These are phyloP conservation scores for Geranium rotundifolium DNA, from an alignment of 345 rosid genomes.

Conservation along the genomic window DNA sequence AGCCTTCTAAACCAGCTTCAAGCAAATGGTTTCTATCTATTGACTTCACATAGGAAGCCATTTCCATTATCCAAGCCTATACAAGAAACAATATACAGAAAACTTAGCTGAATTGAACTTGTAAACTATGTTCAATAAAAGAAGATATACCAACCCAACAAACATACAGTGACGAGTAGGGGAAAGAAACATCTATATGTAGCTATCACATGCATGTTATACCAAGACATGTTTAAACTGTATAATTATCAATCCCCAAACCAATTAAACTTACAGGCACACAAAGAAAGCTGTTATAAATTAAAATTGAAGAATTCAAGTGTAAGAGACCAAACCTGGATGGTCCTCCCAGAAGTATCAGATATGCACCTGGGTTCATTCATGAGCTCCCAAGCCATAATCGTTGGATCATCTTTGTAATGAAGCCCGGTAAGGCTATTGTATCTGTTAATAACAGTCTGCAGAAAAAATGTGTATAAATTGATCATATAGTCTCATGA, in stretches of 20 bases:
- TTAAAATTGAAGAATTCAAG: too few relatives aligned
- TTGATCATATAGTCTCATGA: too few relatives aligned
- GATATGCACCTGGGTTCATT: constrained; percentile 91
- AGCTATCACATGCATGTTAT: background rate
- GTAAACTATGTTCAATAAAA: too few relatives aligned
- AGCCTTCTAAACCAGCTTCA: constrained; percentile 83
- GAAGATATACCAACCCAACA: too few relatives aligned
- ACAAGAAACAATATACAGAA: constrained; percentile 4
- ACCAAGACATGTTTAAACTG: too few relatives aligned
- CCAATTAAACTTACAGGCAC: too few relatives aligned
- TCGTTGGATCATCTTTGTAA: constrained; percentile 86
- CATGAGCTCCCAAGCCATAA: constrained; percentile 99
- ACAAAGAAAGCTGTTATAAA: too few relatives aligned
- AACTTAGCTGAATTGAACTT: background rate
- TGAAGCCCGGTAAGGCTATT: constrained; percentile 60
- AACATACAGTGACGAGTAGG: too few relatives aligned
- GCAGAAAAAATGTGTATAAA: constrained; percentile 1
- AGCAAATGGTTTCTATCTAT: constrained; percentile 69
- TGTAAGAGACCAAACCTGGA: constrained; percentile 41
- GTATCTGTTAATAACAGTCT: constrained; percentile 66
- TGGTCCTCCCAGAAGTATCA: constrained; percentile 66
- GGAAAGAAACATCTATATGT: background rate
- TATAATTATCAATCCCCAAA: too few relatives aligned
- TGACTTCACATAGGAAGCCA: constrained; percentile 75
- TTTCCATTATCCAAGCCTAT: constrained; percentile 80